Percentiles rank a stretch among this genome's conserved stretches.
These are phyloP conservation scores for Phytopythium helicoides DNA, from an alignment of 352 stramenopile species.

Conservation along the genomic window DNA sequence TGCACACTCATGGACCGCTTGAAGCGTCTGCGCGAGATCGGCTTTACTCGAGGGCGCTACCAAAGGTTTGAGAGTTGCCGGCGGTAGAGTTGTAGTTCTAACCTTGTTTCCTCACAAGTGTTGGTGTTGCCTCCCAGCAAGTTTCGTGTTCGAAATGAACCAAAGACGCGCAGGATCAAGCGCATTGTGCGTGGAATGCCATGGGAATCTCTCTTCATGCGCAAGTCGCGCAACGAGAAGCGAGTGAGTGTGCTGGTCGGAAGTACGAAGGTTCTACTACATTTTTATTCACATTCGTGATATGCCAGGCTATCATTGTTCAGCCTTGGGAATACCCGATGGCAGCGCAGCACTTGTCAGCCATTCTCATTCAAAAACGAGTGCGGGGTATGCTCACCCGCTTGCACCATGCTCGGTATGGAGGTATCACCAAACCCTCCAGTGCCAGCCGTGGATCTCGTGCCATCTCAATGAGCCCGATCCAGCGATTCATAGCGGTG, in stretches of 20 bases:
- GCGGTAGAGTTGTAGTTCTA: too few relatives aligned
- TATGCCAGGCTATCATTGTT: conserved; percentile 67
- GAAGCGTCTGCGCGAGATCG: conserved; percentile 33
- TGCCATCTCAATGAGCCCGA: conserved; percentile 33
- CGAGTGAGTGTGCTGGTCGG: too few relatives aligned
- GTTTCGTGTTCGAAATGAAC: conserved; percentile 42
- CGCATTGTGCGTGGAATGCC: conserved; percentile 21
- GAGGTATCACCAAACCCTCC: conserved; percentile 1
- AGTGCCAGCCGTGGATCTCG: background rate
- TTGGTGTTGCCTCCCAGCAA: conserved; percentile 29
- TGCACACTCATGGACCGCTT: conserved; percentile 33
- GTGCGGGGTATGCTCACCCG: conserved; percentile 65
- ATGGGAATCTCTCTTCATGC: conserved; percentile 83
- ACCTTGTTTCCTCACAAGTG: background rate
- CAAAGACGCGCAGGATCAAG: conserved; percentile 39
- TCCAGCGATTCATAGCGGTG: conserved; percentile 68
- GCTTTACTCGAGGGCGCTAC: conserved; percentile 36
- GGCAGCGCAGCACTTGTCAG: conserved; percentile 74
- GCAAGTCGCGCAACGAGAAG: conserved; percentile 65
- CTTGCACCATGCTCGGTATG: conserved; percentile 5
- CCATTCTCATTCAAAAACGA: conserved; percentile 74
- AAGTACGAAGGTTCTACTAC: too few relatives aligned
- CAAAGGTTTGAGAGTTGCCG: too few relatives aligned
- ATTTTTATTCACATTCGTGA: background rate
- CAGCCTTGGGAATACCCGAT: conserved; percentile 80